Percentiles rank a stretch among this genome's conserved stretches.
phyloP scores from a whole-genome alignment of 305 asterid species.

The Fraxinus dipetala region DNA sequence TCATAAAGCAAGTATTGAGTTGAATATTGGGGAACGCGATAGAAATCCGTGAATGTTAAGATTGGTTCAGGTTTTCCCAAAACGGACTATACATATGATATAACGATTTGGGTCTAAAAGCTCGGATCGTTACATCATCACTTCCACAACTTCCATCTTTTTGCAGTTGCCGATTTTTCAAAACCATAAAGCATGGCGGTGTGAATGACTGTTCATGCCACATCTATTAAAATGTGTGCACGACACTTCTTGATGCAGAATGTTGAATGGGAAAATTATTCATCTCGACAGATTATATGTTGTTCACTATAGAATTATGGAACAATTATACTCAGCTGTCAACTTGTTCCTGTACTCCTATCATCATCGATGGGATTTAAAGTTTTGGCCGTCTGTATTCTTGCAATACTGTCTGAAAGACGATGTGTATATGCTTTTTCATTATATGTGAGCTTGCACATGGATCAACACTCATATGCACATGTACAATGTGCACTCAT shows the following conservation, averaged over 20 bases:
- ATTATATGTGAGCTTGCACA: not conserved
- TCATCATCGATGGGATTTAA: not conserved
- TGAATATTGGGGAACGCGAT: not conserved
- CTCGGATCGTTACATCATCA: not conserved
- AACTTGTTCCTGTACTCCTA: not conserved
- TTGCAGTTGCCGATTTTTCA: not conserved
- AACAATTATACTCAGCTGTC: not conserved
- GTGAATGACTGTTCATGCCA: not conserved
- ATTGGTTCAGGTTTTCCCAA: not conserved
- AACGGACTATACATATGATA: not conserved
- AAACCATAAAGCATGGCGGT: not conserved
- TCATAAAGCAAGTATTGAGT: not conserved
- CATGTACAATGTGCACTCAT: not conserved
- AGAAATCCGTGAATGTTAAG: not conserved
- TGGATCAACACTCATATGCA: not conserved
- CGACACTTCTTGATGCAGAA: not conserved
- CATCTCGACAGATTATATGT: not conserved
- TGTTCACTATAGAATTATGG: conserved; percentile 13
- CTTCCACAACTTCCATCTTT: not conserved
- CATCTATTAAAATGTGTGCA: not conserved
- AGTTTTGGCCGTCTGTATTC: not conserved
- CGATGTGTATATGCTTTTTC: not conserved
- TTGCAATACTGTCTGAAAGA: not conserved
- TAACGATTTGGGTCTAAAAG: not conserved
- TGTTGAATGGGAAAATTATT: conserved; percentile 2